Evolutionary conservation across 2,329 filamentous ascomycete genomes (phyloP).

Genomic region (Talaromyces amestolkiae): DNA sequence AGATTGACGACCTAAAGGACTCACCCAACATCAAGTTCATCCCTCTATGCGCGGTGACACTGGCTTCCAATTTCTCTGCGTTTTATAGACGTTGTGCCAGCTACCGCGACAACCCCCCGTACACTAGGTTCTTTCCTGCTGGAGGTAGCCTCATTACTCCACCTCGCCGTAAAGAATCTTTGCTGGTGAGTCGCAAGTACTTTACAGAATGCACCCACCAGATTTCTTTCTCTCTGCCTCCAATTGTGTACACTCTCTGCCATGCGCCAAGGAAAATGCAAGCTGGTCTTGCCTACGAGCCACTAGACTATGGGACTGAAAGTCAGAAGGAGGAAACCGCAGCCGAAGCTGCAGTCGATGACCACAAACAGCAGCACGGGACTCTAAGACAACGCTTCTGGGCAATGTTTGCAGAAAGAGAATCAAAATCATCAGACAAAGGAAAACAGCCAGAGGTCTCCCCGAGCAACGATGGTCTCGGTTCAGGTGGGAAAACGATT

Average conservation of each 20-base stretch:
- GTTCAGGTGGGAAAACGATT: background rate
- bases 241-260: constrained; percentile 23
- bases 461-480: background rate
- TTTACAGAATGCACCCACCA: constrained; percentile 17
- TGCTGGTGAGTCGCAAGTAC: constrained; percentile 27
- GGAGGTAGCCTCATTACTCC: constrained; percentile 30
- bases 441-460: background rate
- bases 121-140: constrained; percentile 22
- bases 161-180: constrained; percentile 28
- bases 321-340: background rate
- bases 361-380: background rate
- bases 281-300: constrained; percentile 1
- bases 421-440: background rate
- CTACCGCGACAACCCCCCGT: constrained; percentile 7
- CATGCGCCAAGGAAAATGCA: constrained; percentile 15
- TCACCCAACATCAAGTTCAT: constrained; percentile 28
- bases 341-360: background rate
- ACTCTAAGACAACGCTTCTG: constrained; percentile 1
- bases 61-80: constrained; percentile 31
- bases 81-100: constrained; percentile 26
- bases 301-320: background rate
- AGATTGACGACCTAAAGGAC: constrained; percentile 1
- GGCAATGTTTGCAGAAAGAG: background rate
- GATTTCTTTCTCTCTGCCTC: constrained; percentile 23
- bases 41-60: constrained; percentile 34